Conservation (phyloP, 2,329 filamentous ascomycete genomes). For the Apiospora malaysiana region DNA sequence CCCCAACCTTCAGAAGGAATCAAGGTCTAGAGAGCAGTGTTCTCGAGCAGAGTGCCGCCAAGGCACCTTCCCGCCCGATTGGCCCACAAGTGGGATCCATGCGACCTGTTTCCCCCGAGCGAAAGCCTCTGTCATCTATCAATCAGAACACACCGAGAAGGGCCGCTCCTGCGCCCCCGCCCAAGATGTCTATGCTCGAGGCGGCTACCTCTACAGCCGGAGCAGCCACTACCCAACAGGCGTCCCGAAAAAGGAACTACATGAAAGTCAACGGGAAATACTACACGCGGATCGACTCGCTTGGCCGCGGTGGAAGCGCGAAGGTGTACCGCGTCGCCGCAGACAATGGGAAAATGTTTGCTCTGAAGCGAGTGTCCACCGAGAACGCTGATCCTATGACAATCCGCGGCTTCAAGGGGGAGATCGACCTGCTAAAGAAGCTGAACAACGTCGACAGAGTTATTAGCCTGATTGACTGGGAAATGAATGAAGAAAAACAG, state of each 20-base stretch:
- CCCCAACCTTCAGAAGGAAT: conserved; percentile 69
- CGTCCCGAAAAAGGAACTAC: conserved; percentile 78
- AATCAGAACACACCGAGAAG: conserved; percentile 76
- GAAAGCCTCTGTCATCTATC: conserved; percentile 60
- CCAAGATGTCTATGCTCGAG: conserved; percentile 97
- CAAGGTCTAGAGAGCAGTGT: conserved; percentile 62
- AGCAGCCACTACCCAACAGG: conserved; percentile 75
- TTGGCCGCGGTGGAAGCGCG: conserved; percentile 90
- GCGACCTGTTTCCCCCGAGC: conserved; percentile 56
- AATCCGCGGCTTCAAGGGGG: conserved; percentile 87
- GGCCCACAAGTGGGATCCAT: conserved; percentile 49
- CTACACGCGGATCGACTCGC: conserved; percentile 87
- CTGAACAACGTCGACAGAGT: conserved; percentile 87
- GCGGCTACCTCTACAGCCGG: conserved; percentile 85
- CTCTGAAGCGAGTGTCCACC: conserved; percentile 88
- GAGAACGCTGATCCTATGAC: conserved; percentile 87
- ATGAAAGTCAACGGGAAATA: conserved; percentile 89
- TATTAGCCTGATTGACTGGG: conserved; percentile 88
- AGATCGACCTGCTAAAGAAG: conserved; percentile 88
- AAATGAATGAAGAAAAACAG: conserved; percentile 91
- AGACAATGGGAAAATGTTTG: conserved; percentile 95
- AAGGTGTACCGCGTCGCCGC: conserved; percentile 97
- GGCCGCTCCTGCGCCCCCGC: conserved; percentile 80
- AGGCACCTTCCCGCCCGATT: conserved; percentile 56
- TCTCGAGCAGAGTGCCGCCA: conserved; percentile 61